Evolutionary conservation across 139 green algal species (phyloP).

Genomic region (Pedinophyceae sp.): DNA sequence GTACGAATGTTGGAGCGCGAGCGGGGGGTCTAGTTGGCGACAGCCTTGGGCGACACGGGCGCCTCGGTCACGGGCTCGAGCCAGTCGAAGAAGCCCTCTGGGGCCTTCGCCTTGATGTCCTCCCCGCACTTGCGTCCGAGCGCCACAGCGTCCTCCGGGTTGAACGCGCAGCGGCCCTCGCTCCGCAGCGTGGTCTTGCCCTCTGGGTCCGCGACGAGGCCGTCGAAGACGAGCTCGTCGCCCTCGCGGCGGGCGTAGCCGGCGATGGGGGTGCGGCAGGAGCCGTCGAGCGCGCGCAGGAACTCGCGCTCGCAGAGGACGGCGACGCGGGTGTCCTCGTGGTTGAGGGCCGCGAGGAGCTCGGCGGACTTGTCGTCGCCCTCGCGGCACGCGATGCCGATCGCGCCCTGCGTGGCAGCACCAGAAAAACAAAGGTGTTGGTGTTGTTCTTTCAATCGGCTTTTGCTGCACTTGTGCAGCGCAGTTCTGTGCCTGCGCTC

Average conservation of each 20-base stretch:
- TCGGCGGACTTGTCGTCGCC: constrained; percentile 41
- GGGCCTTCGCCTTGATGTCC: background rate
- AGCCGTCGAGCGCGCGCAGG: constrained; percentile 87
- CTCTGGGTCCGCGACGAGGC: constrained; percentile 76
- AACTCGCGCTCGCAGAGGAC: constrained; percentile 89
- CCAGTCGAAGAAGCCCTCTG: background rate
- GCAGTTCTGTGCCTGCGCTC: too few species aligned
- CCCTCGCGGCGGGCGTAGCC: constrained; percentile 28
- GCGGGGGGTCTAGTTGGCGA: too few species aligned
- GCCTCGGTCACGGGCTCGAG: too few species aligned
- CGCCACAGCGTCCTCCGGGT: background rate
- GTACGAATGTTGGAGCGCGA: too few species aligned
- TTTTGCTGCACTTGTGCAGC: too few species aligned
- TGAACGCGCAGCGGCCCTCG: background rate
- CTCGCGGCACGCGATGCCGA: constrained; percentile 91
- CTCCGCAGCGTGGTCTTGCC: constrained; percentile 32
- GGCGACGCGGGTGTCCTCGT: constrained; percentile 90
- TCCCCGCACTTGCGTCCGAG: background rate
- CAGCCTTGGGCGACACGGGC: too few species aligned
- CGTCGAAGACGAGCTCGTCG: constrained; percentile 59
- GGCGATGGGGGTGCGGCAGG: constrained; percentile 94
- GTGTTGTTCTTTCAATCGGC: too few species aligned
- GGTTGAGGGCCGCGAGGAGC: constrained; percentile 80
- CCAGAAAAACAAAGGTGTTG: background rate
- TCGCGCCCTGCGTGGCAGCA: constrained; percentile 61